Conservation (phyloP, 1,284 basidiomycete genomes). For the Coniophora puteana region DNA sequence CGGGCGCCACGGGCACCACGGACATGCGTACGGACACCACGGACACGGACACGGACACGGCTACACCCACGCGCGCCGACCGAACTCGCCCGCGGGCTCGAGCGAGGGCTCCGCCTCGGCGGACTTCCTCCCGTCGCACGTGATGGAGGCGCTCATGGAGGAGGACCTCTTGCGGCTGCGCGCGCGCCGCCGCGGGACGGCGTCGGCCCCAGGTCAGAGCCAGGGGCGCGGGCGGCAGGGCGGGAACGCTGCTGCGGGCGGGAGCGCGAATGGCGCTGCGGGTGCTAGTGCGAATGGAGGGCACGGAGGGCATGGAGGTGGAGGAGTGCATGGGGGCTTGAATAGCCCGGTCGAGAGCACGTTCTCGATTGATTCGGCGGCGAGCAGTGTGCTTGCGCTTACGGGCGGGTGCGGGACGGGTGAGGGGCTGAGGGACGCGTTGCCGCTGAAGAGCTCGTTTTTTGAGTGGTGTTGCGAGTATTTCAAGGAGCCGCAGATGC, state of each 20-base stretch:
- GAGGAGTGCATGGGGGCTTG: too few species aligned
- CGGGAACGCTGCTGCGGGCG: constrained; percentile 15
- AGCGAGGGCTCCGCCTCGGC: constrained; percentile 28
- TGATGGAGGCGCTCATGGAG: constrained; percentile 84
- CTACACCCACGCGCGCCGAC: too few species aligned
- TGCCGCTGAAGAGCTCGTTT: constrained; percentile 89
- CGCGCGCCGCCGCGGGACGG: constrained; percentile 54
- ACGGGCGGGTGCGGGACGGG: constrained; percentile 75
- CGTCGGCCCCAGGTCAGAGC: constrained; percentile 33
- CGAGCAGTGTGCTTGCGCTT: constrained; percentile 54
- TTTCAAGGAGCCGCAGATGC: constrained; percentile 98
- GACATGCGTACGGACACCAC: too few species aligned
- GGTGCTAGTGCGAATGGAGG: constrained; percentile 15
- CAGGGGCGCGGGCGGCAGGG: constrained; percentile 15
- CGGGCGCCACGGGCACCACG: too few species aligned
- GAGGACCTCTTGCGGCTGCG: constrained; percentile 87
- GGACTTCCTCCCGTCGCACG: constrained; percentile 66
- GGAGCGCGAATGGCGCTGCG: constrained; percentile 9
- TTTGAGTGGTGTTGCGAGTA: constrained; percentile 98
- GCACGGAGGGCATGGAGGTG: constrained; percentile 25
- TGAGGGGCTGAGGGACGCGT: constrained; percentile 60
- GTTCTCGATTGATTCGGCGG: constrained; percentile 65
- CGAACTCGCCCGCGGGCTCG: constrained; percentile 26
- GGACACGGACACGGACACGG: too few species aligned
- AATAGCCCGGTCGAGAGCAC: constrained; percentile 71